Evolutionary conservation across 2,329 filamentous ascomycete genomes (phyloP).

Genomic region (Fusarium brachygibbosum): DNA sequence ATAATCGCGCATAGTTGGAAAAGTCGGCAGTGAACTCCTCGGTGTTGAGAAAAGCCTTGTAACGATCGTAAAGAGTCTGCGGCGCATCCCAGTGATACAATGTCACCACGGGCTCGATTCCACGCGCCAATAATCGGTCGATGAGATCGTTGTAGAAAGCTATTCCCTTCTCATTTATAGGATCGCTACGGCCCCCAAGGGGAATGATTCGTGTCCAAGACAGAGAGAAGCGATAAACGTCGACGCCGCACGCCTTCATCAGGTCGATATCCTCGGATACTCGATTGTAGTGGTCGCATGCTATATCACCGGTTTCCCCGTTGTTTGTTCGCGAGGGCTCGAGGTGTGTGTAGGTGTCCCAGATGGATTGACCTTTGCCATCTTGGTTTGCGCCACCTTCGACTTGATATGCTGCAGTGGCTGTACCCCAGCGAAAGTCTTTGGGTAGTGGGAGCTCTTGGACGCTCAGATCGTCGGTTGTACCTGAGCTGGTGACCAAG

Average conservation of each 20-base stretch:
- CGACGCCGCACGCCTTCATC: slow-evolving; percentile 66
- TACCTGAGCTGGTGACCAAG: neutral
- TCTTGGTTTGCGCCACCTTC: slow-evolving; percentile 54
- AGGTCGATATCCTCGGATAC: slow-evolving; percentile 67
- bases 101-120: slow-evolving; percentile 3
- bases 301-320: slow-evolving; percentile 58
- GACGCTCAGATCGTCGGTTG: slow-evolving; percentile 5
- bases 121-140: neutral
- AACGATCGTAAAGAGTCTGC: slow-evolving; percentile 3
- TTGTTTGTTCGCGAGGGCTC: slow-evolving; percentile 44
- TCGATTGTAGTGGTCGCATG: slow-evolving; percentile 56
- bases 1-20: neutral
- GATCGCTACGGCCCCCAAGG: slow-evolving; percentile 49
- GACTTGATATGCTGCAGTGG: slow-evolving; percentile 56
- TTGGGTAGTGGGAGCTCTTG: slow-evolving; percentile 45
- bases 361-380: slow-evolving; percentile 55
- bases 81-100: slow-evolving; percentile 10
- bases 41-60: slow-evolving; percentile 1
- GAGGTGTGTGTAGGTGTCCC: slow-evolving; percentile 22
- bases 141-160: slow-evolving; percentile 12
- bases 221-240: slow-evolving; percentile 72
- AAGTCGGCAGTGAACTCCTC: slow-evolving; percentile 4
- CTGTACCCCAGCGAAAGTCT: slow-evolving; percentile 55
- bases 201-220: slow-evolving; percentile 75
- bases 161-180: slow-evolving; percentile 11